Base-by-base conservation (phyloP, 2,329 filamentous ascomycete species). In the Penicillium occitanis region DNA sequence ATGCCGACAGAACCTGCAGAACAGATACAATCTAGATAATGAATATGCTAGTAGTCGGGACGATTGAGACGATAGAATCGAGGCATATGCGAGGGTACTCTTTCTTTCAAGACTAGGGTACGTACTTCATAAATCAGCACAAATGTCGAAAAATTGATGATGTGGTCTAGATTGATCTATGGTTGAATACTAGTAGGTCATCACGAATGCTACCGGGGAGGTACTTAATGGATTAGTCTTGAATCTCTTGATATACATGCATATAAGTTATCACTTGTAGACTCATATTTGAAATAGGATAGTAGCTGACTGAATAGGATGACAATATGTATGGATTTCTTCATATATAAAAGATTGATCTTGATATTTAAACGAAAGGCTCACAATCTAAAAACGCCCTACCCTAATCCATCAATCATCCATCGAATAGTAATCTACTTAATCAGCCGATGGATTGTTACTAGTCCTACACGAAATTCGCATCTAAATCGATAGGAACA, bases 101-200 rank as follows among this genome's bases (percentile, higher is more conserved):
- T 53, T 33, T 5, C 25, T 50, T 14, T 5, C 1, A 11, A 5
- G 14, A 10, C 13, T 11, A 1, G 10, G 8, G 3, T 53, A 11
- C 28, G 5, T 33, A 30, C 28, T 53, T 33, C 28, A 17, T 3
- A 5, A 33, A 53, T 51, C 25, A 53, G 50, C 50, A 33, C 25
- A 30, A 33, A 33, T 19, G 28, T 30, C 14, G 7, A 53, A 14
- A 51, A 5, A 10, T 30, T 53, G 50, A 30, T 53, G 50, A 53
- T 53, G 50, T 46, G 50, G 50, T 33, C 50, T 53, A 53, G 50
- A 53, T 53, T n/a, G 25, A 51, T 51, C 50, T 53, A 53, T 8
- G 17, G 17, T 10, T 51, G 13, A 11, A n/a, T 33, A n/a, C 50
- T 53, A 53, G 50, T 53, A 53, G 50, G 50, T 53, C 50, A 53